Conservation (phyloP, 306 rosid species). For the Parietaria judaica region DNA sequence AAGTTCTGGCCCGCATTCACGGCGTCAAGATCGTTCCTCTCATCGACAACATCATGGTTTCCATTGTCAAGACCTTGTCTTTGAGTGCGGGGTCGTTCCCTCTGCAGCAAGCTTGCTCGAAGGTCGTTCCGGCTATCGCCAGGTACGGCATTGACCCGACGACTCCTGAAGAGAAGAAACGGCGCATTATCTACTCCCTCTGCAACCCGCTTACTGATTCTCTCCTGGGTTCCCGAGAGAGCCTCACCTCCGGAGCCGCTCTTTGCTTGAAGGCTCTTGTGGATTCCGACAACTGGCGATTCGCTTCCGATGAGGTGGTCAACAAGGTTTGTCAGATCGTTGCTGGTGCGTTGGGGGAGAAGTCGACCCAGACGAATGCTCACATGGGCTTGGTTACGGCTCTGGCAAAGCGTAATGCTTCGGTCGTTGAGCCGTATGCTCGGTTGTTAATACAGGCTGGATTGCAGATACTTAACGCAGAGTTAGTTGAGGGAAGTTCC, state of each 20-base stretch:
- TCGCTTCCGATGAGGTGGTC: conserved; percentile 74
- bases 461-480: conserved; percentile 43
- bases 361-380: conserved; percentile 56
- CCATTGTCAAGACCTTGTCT: conserved; percentile 69
- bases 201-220: conserved; percentile 71
- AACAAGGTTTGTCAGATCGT: conserved; percentile 80
- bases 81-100: conserved; percentile 81
- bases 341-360: conserved; percentile 67
- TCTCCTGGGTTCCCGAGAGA: conserved; percentile 62
- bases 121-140: conserved; percentile 77
- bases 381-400: conserved; percentile 81
- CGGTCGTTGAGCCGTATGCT: conserved; percentile 83
- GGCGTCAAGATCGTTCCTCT: conserved; percentile 72
- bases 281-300: conserved; percentile 90
- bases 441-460: conserved; percentile 65
- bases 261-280: conserved; percentile 80
- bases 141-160: conserved; percentile 88
- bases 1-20: conserved; percentile 84
- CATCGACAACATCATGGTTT: conserved; percentile 60
- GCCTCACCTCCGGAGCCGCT: conserved; percentile 76
- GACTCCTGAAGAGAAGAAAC: conserved; percentile 62
- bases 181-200: conserved; percentile 52
- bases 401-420: conserved; percentile 67
- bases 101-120: conserved; percentile 87
- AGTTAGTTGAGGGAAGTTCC: conserved; percentile 55